Conservation (phyloP, 768 basidiomycete species). For the Tephrocybe sp. region DNA sequence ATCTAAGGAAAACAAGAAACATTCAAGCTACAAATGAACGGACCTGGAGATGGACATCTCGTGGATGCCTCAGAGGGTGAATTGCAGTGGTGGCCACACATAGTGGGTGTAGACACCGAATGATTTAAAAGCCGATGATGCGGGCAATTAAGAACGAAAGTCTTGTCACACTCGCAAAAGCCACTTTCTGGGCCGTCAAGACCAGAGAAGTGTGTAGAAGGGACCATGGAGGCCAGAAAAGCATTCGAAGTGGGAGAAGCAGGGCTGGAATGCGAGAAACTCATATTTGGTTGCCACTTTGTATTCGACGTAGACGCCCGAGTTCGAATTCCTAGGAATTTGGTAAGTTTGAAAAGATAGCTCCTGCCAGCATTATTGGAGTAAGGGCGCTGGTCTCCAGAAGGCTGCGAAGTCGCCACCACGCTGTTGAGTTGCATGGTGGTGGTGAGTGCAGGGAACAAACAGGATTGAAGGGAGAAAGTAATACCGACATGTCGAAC, state of each 20-base stretch:
- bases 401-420: not conserved
- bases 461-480: not conserved
- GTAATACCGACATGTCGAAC: constrained; percentile 3
- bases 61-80: constrained; percentile 7
- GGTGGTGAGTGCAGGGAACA: not conserved
- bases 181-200: not conserved
- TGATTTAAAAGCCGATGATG: constrained; percentile 11
- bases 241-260: not conserved
- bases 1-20: not conserved
- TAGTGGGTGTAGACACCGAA: constrained; percentile 12
- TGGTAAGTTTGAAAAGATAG: constrained; percentile 11
- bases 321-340: constrained; percentile 9
- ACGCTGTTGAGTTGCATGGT: constrained; percentile 3
- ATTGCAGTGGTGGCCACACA: not conserved
- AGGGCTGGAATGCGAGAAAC: not conserved
- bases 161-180: not conserved
- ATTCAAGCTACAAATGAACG: not conserved
- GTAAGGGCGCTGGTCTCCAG: not conserved
- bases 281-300: not conserved
- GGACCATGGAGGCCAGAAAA: not conserved
- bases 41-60: constrained; percentile 4
- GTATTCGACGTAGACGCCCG: not conserved
- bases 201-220: not conserved
- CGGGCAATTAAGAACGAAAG: not conserved
- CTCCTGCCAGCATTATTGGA: not conserved